Base-by-base conservation (phyloP, 352 stramenopile genomes). In the Globisporangium carolinianum region DNA sequence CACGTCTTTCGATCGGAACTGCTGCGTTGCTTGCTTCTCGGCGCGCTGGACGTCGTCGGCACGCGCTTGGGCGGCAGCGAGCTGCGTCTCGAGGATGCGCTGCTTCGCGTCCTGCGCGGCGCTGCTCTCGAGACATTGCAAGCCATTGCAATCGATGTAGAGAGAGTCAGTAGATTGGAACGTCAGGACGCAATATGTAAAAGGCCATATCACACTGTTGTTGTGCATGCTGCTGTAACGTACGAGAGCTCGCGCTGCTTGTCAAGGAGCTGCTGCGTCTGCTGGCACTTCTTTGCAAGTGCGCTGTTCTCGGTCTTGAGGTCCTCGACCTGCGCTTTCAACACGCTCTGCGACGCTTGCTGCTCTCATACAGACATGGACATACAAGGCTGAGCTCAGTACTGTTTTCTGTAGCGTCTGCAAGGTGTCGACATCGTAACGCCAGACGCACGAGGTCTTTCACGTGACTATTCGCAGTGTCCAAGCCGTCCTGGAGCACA, bases 1-100 rank as follows among this genome's bases (percentile, higher is more conserved):
- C 59, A 91, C 78, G 35, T 94, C 81, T 71, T 91, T 90, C 12
- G 79, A 84, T 46, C 83, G 79, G 58, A 86, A 87, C 55, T 91
- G 74, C 53, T 88, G 77, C 5, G 76, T 69, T 1, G 77, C 57
- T 42, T 83, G 65, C 48, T 90, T 91, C 49, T 94, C 81, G 6
- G 67, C 67, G 9, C 74, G 73, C 57, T 86, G 64, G 17, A 65
- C 64, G 18, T 87, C 78, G 15, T 90, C 79, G 1, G 81, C 61
- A 6, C 72, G 74, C 8, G 69, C 55, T 49, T 85, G 67, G 37
- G 76, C 70, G 0, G 77, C 62, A 7, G 73, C 60, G 37, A 91
- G 63, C 43, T 91, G 83, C 4, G 72, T 64, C 69, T 91, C 79
- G 7, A 91, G 54, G 35, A 93, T 83, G 32, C 76, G 70, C 52